These are phyloP conservation scores for Russula emetica DNA, from an alignment of 768 basidiomycete genomes.

Conservation along the genomic window DNA sequence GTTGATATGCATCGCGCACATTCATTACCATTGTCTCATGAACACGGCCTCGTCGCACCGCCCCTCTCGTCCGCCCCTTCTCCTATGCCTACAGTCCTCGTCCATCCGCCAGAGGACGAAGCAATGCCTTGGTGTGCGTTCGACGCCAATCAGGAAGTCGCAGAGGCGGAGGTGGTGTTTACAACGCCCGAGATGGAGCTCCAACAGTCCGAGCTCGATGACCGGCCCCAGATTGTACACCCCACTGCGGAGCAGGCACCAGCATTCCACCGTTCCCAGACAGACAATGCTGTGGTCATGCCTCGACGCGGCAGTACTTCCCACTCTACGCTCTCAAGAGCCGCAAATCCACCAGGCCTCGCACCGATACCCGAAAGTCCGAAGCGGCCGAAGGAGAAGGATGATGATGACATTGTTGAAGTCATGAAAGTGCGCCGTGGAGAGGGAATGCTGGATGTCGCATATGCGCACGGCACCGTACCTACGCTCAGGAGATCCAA, in stretches of 20 bases:
- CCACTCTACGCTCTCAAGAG: conserved; percentile 4
- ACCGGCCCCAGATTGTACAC: conserved; percentile 30
- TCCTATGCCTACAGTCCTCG: conserved; percentile 36
- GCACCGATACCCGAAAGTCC: conserved; percentile 19
- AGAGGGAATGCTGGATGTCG: conserved; percentile 32
- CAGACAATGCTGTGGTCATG: conserved; percentile 33
- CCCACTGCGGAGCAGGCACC: conserved; percentile 34
- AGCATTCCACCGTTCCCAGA: conserved; percentile 31
- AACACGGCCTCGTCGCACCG: conserved; percentile 26
- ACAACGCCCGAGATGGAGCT: conserved; percentile 34
- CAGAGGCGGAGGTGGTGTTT: conserved; percentile 25
- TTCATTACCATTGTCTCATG: conserved; percentile 29
- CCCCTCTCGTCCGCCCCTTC: conserved; percentile 33
- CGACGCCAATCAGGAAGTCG: conserved; percentile 30
- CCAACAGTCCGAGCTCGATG: conserved; percentile 31
- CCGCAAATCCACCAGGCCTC: conserved; percentile 3
- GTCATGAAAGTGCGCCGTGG: conserved; percentile 36
- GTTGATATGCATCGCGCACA: conserved; percentile 31
- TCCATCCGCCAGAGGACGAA: conserved; percentile 40
- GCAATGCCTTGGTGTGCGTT: conserved; percentile 37
- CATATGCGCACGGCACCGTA: conserved; percentile 25
- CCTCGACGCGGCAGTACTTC: conserved; percentile 30
- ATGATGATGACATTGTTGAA: conserved; percentile 37
- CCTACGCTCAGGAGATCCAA: conserved; percentile 32
- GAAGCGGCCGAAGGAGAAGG: conserved; percentile 25